Conservation (phyloP, 768 basidiomycete species). For the Cubamyces lactineus region DNA sequence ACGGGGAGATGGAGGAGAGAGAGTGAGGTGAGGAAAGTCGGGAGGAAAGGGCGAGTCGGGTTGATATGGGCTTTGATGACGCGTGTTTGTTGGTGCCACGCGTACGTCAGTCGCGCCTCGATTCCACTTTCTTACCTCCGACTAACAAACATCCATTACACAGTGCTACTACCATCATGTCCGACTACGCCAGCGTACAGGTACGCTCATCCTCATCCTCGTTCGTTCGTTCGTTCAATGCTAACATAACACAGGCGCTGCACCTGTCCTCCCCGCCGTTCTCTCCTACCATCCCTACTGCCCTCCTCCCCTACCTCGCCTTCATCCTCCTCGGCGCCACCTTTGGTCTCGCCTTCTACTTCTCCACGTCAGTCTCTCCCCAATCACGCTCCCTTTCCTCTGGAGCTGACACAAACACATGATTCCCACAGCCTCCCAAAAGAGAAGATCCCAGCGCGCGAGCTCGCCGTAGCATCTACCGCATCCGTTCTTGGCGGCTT, state of each 20-base stretch:
- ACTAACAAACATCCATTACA: too few relatives aligned
- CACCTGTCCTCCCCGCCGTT: constrained; percentile 73
- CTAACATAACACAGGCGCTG: constrained; percentile 48
- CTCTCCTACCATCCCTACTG: constrained; percentile 66
- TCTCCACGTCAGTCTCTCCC: constrained; percentile 68
- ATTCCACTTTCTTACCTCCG: not conserved
- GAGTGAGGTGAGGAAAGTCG: constrained; percentile 24
- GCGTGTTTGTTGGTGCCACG: constrained; percentile 56
- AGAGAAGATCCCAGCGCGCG: constrained; percentile 62
- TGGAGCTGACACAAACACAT: constrained; percentile 17
- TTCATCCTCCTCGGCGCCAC: constrained; percentile 72
- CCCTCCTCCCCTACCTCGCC: constrained; percentile 73
- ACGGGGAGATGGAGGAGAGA: constrained; percentile 18
- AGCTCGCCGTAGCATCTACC: constrained; percentile 67
- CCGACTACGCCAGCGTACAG: constrained; percentile 57
- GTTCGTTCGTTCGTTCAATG: constrained; percentile 4
- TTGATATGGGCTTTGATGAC: constrained; percentile 56
- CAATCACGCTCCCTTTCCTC: constrained; percentile 8
- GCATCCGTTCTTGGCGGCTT: constrained; percentile 86
- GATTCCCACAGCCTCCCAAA: constrained; percentile 72
- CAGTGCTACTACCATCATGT: constrained; percentile 47
- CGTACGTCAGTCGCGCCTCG: constrained; percentile 44
- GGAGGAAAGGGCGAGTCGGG: constrained; percentile 27
- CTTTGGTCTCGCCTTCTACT: constrained; percentile 88
- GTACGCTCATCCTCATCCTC: constrained; percentile 37